Conservation (phyloP, 805 yeast genomes). For the Wickerhamomyces sydowiorum region DNA sequence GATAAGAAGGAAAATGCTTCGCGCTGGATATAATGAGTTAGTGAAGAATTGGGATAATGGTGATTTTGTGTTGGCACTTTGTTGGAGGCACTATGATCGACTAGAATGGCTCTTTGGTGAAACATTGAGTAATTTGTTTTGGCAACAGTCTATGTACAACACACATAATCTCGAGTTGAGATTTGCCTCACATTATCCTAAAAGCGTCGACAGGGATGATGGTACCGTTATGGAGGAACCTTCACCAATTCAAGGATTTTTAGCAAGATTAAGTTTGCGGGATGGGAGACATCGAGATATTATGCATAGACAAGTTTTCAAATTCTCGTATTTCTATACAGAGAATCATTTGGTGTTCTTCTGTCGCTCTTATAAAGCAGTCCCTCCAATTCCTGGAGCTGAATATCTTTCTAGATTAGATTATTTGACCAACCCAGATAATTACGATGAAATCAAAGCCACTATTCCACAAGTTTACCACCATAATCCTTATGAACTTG, state of each 20-base stretch:
- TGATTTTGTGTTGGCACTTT: constrained; percentile 40
- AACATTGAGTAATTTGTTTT: constrained; percentile 34
- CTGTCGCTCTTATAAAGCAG: constrained; percentile 45
- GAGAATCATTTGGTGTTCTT: constrained; percentile 57
- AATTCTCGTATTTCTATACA: constrained; percentile 59
- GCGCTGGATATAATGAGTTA: constrained; percentile 20
- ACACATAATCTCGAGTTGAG: constrained; percentile 61
- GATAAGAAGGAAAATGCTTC: constrained; percentile 28
- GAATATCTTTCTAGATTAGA: constrained; percentile 15
- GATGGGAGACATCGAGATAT: constrained; percentile 32
- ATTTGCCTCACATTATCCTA: constrained; percentile 34
- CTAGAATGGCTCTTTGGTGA: constrained; percentile 61
- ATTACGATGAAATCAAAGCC: constrained; percentile 14
- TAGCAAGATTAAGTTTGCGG: constrained; percentile 49
- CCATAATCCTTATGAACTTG: constrained; percentile 50
- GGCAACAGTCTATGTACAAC: constrained; percentile 35
- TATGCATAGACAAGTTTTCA: constrained; percentile 38
- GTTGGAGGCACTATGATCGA: constrained; percentile 66
- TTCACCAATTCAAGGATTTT: constrained; percentile 74
- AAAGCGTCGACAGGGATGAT: constrained; percentile 20
- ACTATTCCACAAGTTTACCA: constrained; percentile 34
- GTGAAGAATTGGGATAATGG: constrained; percentile 20
- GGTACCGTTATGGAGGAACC: constrained; percentile 45
- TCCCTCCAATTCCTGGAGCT: constrained; percentile 52
- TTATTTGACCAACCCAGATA: constrained; percentile 21